Evolutionary conservation across 2,329 filamentous ascomycete genomes (phyloP), one percentile per base, ranked within the genome.

Genomic region (Penicillium sclerotiorum): DNA sequence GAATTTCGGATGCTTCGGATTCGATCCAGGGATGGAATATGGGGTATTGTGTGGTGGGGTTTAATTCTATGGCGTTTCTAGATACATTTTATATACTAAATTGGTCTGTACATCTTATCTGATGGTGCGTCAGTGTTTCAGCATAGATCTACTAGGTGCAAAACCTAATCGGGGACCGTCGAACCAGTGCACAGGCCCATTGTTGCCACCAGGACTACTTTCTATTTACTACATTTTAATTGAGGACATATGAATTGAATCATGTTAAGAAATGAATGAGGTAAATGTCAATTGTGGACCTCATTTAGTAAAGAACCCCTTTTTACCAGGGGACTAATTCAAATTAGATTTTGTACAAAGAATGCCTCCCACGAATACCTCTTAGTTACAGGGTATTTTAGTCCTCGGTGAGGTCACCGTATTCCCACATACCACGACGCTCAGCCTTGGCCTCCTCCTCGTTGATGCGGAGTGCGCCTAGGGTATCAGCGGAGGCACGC

Each of bases 381-480:
- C 25, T 12, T 28, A 56, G 32, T 32, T 41, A 49, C 40, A 50
- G 12, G 18, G 13, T 17, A 40, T 36, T 40, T 47, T 84, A 91
- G 66, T 95, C 90, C 77, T 96, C 92, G 12, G 90, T 95, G 66
- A 96, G 80, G 71, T 97, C 94, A 61, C 94, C 94, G 73, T 97
- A 99, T 81, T 99, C 94, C 92, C 93, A 99, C 82, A 96, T 94
- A 36, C 94, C 94, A 59, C 85, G 79, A 55, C 91, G 84, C 49
- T 86, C 85, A 47, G 82, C 78, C 82, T 95, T 96, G 4, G 93
- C 93, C 70, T 87, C 80, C 28, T 81, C 79, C 77, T 95, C 87
- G 44, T 87, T 82, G 70, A 87, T 81, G 65, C 83, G 86, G 54
- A 96, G 76, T 61, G 83, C 82, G 70, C 84, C 82, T 55, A 96